These are phyloP conservation scores for Schwanniomyces sp. DNA, from an alignment of 805 yeast genomes.

Conservation along the genomic window DNA sequence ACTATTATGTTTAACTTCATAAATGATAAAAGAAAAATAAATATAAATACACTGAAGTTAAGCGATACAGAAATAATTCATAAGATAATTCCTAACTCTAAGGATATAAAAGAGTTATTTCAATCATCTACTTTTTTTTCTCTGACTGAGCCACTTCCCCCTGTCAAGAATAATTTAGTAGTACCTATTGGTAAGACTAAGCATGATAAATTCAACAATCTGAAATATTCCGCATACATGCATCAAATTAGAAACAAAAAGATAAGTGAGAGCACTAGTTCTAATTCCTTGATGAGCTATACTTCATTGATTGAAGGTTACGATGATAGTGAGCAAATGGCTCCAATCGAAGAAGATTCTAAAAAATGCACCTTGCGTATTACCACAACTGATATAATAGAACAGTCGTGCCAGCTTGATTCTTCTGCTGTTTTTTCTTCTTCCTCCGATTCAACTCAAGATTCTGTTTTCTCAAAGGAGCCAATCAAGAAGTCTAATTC, in stretches of 20 bases:
- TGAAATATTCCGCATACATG: slow-evolving; percentile 15
- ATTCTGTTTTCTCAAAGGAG: background rate
- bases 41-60: background rate
- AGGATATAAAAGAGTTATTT: slow-evolving; percentile 12
- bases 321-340: slow-evolving; percentile 14
- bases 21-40: background rate
- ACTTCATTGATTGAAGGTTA: slow-evolving; percentile 29
- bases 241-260: slow-evolving; percentile 6
- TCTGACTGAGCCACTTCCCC: slow-evolving; percentile 24
- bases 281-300: slow-evolving; percentile 23
- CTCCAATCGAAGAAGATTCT: background rate
- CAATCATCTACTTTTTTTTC: slow-evolving; percentile 13
- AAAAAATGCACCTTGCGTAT: background rate
- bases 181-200: background rate
- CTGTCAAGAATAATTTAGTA: slow-evolving; percentile 3
- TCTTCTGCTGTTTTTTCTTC: background rate
- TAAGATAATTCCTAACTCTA: slow-evolving; percentile 18
- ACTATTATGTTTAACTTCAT: slow-evolving; percentile 10
- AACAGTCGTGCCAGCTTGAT: background rate
- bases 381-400: background rate
- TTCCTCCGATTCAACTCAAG: background rate
- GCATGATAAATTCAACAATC: background rate
- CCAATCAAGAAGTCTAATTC: background rate
- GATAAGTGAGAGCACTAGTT: slow-evolving; percentile 16
- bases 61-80: slow-evolving; percentile 13